These are phyloP conservation scores for Cronartium quercuum DNA, from an alignment of 1,284 basidiomycete species.

Conservation along the genomic window DNA sequence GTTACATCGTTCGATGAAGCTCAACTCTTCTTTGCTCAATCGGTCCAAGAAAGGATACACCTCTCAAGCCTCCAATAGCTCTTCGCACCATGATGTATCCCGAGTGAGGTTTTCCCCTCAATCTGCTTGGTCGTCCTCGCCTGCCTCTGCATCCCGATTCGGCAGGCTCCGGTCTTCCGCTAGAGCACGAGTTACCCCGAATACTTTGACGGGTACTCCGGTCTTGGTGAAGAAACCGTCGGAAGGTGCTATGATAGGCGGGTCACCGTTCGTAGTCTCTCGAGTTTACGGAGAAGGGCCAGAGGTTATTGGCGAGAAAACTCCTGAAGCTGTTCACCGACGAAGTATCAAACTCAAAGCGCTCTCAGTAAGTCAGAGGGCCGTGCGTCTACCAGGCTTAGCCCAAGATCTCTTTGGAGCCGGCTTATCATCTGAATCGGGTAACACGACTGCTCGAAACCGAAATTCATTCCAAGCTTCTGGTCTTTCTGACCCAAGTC, in stretches of 20 bases:
- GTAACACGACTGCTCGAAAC: background rate
- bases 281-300: constrained; percentile 30
- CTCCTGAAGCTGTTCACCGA: constrained; percentile 13
- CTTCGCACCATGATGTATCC: background rate
- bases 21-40: background rate
- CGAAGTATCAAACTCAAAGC: constrained; percentile 16
- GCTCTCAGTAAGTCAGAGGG: background rate
- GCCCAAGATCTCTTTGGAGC: constrained; percentile 36
- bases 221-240: constrained; percentile 27
- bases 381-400: constrained; percentile 2
- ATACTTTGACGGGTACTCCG: constrained; percentile 21
- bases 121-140: constrained; percentile 9
- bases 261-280: constrained; percentile 35
- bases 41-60: background rate
- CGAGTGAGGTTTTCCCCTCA: constrained; percentile 18
- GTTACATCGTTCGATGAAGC: background rate
- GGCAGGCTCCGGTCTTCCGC: background rate
- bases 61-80: background rate
- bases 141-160: constrained; percentile 9
- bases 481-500: background rate
- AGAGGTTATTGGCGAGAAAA: constrained; percentile 28
- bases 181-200: background rate
- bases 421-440: background rate
- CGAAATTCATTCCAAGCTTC: background rate
- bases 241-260: constrained; percentile 24